phyloP scores from a whole-genome alignment of 140 eudicot species.

The Ambrosia hybrid region DNA sequence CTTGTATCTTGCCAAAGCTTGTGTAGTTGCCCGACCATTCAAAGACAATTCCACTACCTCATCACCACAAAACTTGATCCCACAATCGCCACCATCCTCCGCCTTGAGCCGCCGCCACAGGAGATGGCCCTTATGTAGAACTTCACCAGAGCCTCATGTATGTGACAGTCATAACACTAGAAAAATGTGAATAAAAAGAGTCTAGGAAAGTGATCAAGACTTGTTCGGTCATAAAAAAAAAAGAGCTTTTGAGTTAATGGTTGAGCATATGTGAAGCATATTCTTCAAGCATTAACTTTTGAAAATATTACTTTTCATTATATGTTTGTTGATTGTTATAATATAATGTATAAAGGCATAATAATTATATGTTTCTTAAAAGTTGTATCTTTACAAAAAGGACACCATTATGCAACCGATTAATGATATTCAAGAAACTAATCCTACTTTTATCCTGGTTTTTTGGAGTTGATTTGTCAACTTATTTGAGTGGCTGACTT shows the following conservation, averaged over 20 bases:
- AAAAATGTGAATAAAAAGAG: slow-evolving; percentile 21
- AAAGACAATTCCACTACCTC: slow-evolving; percentile 16
- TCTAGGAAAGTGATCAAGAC: slow-evolving; percentile 12
- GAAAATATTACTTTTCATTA: background rate
- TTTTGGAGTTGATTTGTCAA: background rate
- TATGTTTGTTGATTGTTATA: background rate
- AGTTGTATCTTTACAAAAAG: background rate
- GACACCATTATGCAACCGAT: background rate
- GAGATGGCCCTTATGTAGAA: slow-evolving; percentile 23
- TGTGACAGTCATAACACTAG: slow-evolving; percentile 13
- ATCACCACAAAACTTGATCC: background rate
- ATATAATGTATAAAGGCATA: background rate
- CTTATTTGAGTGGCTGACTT: too few relatives aligned
- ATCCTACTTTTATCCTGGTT: background rate
- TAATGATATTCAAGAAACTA: background rate
- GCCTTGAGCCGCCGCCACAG: slow-evolving; percentile 1
- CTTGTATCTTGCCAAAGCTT: slow-evolving; percentile 44
- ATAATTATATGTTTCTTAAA: background rate
- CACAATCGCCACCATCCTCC: slow-evolving; percentile 17
- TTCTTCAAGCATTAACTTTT: slow-evolving; percentile 42
- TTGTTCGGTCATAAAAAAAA: slow-evolving; percentile 26
- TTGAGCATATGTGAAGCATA: slow-evolving; percentile 44
- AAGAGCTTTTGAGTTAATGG: slow-evolving; percentile 28
- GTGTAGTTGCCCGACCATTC: slow-evolving; percentile 41
- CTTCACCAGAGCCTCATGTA: slow-evolving; percentile 23